Conservation (phyloP, 768 basidiomycete species). For the Suillus weaverae region DNA sequence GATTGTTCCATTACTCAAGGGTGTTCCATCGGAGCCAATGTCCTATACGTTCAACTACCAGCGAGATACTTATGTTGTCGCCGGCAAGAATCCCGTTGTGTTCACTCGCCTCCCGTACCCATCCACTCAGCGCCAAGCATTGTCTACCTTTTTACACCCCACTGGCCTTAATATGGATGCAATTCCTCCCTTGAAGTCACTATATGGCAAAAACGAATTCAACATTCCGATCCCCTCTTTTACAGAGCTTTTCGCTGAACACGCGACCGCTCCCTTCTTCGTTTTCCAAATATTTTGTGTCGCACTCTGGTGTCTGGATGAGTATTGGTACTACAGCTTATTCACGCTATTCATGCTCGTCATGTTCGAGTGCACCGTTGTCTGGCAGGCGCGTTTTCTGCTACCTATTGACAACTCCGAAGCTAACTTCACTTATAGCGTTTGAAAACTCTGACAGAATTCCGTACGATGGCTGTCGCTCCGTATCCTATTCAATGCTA, state of each 20-base stretch:
- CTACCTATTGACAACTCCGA: neutral
- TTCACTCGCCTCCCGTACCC: conserved; percentile 91
- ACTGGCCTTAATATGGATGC: conserved; percentile 52
- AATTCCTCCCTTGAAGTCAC: conserved; percentile 50
- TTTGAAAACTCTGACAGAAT: conserved; percentile 90
- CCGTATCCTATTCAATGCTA: conserved; percentile 86
- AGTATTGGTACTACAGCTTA: conserved; percentile 98
- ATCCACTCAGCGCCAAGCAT: conserved; percentile 64
- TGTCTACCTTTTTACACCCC: conserved; percentile 63
- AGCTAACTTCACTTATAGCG: conserved; percentile 51
- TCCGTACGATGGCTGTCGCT: conserved; percentile 92
- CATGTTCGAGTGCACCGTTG: conserved; percentile 98
- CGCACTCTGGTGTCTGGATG: conserved; percentile 95
- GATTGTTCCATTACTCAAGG: conserved; percentile 76
- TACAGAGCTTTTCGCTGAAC: conserved; percentile 87
- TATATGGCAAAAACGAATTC: conserved; percentile 94
- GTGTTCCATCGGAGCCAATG: conserved; percentile 50
- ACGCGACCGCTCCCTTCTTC: conserved; percentile 98
- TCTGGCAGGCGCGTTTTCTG: conserved; percentile 79
- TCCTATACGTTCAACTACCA: conserved; percentile 93
- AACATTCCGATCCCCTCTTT: conserved; percentile 97
- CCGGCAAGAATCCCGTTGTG: conserved; percentile 50
- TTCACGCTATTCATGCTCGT: conserved; percentile 99
- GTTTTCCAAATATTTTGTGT: conserved; percentile 99
- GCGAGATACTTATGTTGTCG: conserved; percentile 84